phyloP scores from a whole-genome alignment of 345 rosid species.

The Sisymbrium irio region DNA sequence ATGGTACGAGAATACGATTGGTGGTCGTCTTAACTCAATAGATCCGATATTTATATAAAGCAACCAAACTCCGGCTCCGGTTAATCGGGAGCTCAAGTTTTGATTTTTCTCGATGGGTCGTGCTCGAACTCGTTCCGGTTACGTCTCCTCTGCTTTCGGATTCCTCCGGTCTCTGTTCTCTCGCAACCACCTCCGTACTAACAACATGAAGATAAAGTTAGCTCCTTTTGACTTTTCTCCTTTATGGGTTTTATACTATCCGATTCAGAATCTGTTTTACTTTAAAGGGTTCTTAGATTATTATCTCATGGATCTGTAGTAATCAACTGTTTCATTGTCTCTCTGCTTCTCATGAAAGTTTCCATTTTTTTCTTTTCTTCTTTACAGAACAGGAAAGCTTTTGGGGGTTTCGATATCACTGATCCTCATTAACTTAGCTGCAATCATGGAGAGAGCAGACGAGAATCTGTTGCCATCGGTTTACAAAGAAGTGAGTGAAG shows the following conservation, averaged over 20 bases:
- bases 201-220: conserved; percentile 37
- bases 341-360: conserved; percentile 2
- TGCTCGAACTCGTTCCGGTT: conserved; percentile 32
- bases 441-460: conserved; percentile 95
- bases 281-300: not conserved
- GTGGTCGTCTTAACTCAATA: not conserved
- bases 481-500: conserved; percentile 98
- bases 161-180: conserved; percentile 38
- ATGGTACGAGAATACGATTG: conserved; percentile 19
- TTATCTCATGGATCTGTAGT: not conserved
- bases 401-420: conserved; percentile 84
- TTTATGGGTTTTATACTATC: not conserved
- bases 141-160: conserved; percentile 32
- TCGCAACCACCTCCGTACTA: conserved; percentile 35
- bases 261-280: not conserved
- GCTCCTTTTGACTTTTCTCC: conserved; percentile 7
- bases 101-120: conserved; percentile 40
- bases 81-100: conserved; percentile 16
- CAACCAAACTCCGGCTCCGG: conserved; percentile 20
- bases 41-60: conserved; percentile 43
- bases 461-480: conserved; percentile 94
- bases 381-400: conserved; percentile 65
- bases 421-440: conserved; percentile 83
- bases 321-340: conserved; percentile 17
- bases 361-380: not conserved